These are phyloP conservation scores for Aspergillus floridensis DNA, from an alignment of 2,329 filamentous ascomycete species.

Conservation along the genomic window DNA sequence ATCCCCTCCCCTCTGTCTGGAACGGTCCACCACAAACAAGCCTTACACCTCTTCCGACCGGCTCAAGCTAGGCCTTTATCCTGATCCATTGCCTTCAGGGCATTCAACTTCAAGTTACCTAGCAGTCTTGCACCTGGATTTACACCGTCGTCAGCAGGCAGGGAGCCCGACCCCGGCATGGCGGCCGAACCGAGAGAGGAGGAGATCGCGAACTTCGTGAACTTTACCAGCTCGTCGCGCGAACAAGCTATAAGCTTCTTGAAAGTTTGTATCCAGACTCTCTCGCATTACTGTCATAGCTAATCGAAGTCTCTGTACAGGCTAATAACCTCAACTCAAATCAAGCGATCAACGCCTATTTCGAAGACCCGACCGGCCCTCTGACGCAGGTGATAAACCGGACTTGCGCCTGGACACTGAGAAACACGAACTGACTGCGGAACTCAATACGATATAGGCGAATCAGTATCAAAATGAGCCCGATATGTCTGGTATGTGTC, in stretches of 20 bases:
- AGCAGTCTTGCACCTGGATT: neutral
- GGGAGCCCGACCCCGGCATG: slow-evolving; percentile 24
- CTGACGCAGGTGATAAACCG: slow-evolving; percentile 29
- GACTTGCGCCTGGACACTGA: neutral
- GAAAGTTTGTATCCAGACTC: slow-evolving; percentile 28
- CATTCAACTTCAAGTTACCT: neutral
- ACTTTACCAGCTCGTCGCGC: slow-evolving; percentile 40
- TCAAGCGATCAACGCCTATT: slow-evolving; percentile 49
- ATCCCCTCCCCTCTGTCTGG: neutral
- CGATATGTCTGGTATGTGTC: slow-evolving; percentile 26
- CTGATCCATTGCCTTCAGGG: neutral
- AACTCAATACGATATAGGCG: slow-evolving; percentile 16
- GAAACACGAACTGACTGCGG: slow-evolving; percentile 8
- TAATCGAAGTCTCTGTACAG: slow-evolving; percentile 27
- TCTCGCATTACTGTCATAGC: neutral
- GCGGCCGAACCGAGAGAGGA: slow-evolving; percentile 41
- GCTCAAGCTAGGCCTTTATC: neutral
- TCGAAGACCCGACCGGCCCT: slow-evolving; percentile 43
- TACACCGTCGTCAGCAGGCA: neutral
- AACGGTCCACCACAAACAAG: neutral
- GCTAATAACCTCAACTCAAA: slow-evolving; percentile 46
- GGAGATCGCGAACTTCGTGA: slow-evolving; percentile 41
- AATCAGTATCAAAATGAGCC: slow-evolving; percentile 25
- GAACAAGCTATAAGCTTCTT: slow-evolving; percentile 42
- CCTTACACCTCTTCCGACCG: neutral